Evolutionary conservation across 345 rosid genomes (phyloP).

Genomic region (Gossypium rotundifolium): DNA sequence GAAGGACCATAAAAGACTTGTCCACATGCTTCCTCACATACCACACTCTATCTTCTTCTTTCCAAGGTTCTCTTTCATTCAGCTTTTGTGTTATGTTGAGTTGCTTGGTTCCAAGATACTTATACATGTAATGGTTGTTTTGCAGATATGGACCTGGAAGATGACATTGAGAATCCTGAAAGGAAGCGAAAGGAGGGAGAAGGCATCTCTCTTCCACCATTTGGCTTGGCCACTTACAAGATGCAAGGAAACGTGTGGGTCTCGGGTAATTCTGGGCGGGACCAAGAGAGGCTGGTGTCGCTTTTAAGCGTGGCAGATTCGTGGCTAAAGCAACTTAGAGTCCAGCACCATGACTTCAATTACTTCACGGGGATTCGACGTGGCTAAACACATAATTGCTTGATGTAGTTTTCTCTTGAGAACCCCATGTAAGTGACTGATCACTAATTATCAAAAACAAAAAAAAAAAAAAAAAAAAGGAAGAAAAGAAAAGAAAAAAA

Average conservation of each 20-base stretch:
- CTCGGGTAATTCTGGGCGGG: conserved; percentile 64
- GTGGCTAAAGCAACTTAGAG: conserved; percentile 93
- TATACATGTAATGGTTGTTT: neutral
- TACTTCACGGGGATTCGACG: conserved; percentile 69
- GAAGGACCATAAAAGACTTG: conserved; percentile 92
- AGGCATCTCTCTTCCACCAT: conserved; percentile 58
- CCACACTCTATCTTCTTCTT: conserved; percentile 94
- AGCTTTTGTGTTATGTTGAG: neutral
- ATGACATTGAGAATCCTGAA: conserved; percentile 38
- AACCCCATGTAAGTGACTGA: conserved; percentile 11
- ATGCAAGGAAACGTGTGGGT: conserved; percentile 97
- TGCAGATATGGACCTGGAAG: conserved; percentile 71
- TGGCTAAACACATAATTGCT: conserved; percentile 35
- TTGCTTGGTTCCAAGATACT: neutral
- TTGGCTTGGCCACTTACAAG: conserved; percentile 97
- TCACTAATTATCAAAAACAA: neutral
- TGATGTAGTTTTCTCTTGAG: neutral
- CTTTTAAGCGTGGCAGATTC: conserved; percentile 94
- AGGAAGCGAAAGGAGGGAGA: conserved; percentile 62
- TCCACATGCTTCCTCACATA: conserved; percentile 94
- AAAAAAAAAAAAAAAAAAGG: neutral
- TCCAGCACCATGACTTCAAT: conserved; percentile 95
- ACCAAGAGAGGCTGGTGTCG: conserved; percentile 73
- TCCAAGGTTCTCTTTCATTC: conserved; percentile 56
- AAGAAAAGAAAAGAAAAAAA: no score